Conservation (phyloP, 495 filamentous ascomycete genomes). For the Hypoxylon subgilvum region DNA sequence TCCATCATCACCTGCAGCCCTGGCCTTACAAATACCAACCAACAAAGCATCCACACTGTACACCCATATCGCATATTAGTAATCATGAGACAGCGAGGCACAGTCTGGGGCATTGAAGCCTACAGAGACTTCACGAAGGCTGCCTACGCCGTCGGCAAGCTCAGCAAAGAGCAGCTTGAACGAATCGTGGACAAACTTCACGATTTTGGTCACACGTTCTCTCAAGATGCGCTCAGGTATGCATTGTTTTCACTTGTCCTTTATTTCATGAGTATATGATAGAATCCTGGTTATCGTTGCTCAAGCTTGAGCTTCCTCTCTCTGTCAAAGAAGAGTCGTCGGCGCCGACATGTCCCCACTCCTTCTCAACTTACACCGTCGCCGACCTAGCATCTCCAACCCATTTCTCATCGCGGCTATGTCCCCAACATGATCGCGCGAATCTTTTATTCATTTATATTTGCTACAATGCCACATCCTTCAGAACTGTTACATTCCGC, state of each 20-base stretch:
- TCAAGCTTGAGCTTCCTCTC: background rate
- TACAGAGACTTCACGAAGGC: slow-evolving; percentile 5
- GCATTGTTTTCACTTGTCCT: background rate
- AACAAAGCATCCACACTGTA: no score
- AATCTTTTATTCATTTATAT: no score
- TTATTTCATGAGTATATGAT: background rate
- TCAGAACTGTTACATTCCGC: background rate
- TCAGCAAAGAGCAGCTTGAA: background rate
- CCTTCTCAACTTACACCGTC: background rate
- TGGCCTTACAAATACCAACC: no score
- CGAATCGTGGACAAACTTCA: background rate
- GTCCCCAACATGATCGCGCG: no score
- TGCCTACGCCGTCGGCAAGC: slow-evolving; percentile 1
- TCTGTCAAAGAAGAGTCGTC: no score
- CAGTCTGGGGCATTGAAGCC: background rate
- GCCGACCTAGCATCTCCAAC: no score
- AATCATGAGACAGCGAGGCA: no score
- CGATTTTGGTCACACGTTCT: background rate
- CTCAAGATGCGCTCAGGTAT: slow-evolving; percentile 9
- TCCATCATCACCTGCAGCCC: no score
- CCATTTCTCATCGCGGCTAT: no score
- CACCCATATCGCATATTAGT: no score
- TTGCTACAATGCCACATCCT: no score
- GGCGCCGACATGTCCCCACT: background rate
- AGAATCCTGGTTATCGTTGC: background rate